Evolutionary conservation across 2,329 filamentous ascomycete genomes (phyloP).

Genomic region (Ascochyta lentis): DNA sequence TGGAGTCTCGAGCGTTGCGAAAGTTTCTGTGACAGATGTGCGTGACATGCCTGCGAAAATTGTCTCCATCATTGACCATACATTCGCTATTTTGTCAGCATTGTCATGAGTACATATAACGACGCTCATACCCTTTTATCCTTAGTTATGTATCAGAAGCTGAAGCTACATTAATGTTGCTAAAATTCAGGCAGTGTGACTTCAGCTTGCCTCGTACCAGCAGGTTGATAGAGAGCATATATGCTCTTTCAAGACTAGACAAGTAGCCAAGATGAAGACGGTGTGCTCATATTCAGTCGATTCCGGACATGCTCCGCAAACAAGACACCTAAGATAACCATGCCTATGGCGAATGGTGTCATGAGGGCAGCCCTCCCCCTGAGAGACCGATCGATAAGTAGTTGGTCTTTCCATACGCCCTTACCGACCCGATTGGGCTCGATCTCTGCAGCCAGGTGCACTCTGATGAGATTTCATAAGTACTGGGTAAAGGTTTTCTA

Average conservation of each 20-base stretch:
- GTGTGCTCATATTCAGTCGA: constrained; percentile 30
- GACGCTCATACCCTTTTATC: constrained; percentile 28
- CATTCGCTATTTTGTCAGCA: constrained; percentile 30
- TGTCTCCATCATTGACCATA: constrained; percentile 41
- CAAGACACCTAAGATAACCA: constrained; percentile 29
- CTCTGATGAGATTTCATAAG: constrained; percentile 21
- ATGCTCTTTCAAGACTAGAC: constrained; percentile 34
- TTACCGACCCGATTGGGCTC: constrained; percentile 31
- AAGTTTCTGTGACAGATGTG: constrained; percentile 45
- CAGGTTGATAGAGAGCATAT: constrained; percentile 41
- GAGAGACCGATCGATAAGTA: constrained; percentile 39
- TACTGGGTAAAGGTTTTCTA: constrained; percentile 28
- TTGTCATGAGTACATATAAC: background rate
- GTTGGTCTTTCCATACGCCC: constrained; percentile 39
- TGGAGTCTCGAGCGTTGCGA: constrained; percentile 26
- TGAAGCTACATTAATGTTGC: constrained; percentile 41
- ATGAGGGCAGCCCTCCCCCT: constrained; percentile 33
- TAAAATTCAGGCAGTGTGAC: constrained; percentile 40
- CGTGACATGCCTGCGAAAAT: constrained; percentile 27
- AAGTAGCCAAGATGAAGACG: constrained; percentile 34
- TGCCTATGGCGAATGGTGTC: constrained; percentile 22
- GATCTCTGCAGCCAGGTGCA: constrained; percentile 31
- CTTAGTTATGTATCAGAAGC: constrained; percentile 35
- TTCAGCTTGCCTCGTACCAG: constrained; percentile 33
- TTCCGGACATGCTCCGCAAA: constrained; percentile 20